Base-by-base conservation (phyloP, 2,329 filamentous ascomycete genomes). In the Ilyonectria destructans region DNA sequence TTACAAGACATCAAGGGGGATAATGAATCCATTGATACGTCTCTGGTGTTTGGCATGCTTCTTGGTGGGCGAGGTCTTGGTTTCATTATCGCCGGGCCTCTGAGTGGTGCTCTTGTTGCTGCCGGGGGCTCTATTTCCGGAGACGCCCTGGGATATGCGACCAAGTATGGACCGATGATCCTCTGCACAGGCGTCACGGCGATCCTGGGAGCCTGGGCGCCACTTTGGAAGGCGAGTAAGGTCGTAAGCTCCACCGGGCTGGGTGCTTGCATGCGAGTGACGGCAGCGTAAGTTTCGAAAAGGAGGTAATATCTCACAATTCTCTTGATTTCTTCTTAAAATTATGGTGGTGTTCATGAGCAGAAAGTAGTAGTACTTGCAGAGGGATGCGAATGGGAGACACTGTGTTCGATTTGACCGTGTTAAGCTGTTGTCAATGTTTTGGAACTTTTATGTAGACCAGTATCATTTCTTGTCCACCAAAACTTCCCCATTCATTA, bases 231-330 rank as follows among this genome's bases (percentile, higher is more conserved):
- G 77, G 68, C 57, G 78, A 2, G 79, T 88, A 71, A 63, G 45
- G 61, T 43, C 9, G 46, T 63, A 43, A 54, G 70, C 9, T 58
- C 35, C 5, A 70, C 33, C 4, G 55, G 69, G 1, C 0, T 67
- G 5, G 48, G 49, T 0, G 63, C 17, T 1, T 76, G 67, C 10
- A n/a, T 52, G 9, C 66, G 69, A 9, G 33, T 67, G 8, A 23
- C 17, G 10, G 12, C 46, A n/a, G 23, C 55, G 35, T 67, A 10
- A 64, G 8, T 69, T 82, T 96, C 68, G 87, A 88, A 62, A 92
- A 2, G 23, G 19, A 13, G 29, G 2, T 40, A 29, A 3, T 9
- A 51, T 19, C 10, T 17, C 2, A 13, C 4, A 15, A 21, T 15
- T 12, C 23, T 10, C 15, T n/a, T 6, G 10, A 2, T 29, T 31